Evolutionary conservation across 805 yeast genomes (phyloP), one percentile per base, ranked within the genome.

Genomic region (Saccharomycopsis malanga): DNA sequence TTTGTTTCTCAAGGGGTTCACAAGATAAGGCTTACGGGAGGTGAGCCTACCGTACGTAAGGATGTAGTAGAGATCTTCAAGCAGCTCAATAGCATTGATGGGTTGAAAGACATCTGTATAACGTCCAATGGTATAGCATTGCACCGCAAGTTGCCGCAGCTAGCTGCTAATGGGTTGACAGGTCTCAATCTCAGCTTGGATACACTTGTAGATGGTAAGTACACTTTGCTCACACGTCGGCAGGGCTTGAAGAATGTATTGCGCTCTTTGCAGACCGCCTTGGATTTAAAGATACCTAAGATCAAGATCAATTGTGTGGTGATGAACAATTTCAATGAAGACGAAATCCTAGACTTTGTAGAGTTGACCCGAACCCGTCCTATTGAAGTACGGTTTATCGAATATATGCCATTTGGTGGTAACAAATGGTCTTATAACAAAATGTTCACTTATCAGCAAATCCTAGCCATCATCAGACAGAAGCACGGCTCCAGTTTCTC

Each of bases 341-440:
- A 74, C 54, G 80, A 75, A 54, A 62, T 75, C 2, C 49, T 66
- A 17, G 68, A 72, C 51, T 75, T 75, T 58, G 74, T 72, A 1
- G 65, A 64, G 32, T 46, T 74, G 48, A 64, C 75, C 9, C 55
- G 59, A 45, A 58, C 63, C 32, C 54, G 59, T 35, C 68, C 70
- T 3, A 50, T 74, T 4, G 78, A 75, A 52, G 69, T 75, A 20
- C 60, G 80, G 46, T 75, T 75, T 54, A 75, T 75, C 36, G 81
- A 75, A 54, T 75, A 74, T 57, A 75, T 75, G 81, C 81, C 81
- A 3, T 75, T 75, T 55, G 73, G 65, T 49, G 81, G 81, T 2
- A 75, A 75, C 57, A 70, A 69, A 53, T 75, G 79, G 79, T 63
- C 70, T 14, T 54, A 61, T 34, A 53, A 58, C 5, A 75, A 75